A percentile compares a stretch with the other conserved stretches of the same genome.
Evolutionary conservation across 2,329 filamentous ascomycete genomes (phyloP).

Genomic region (Aureobasidium vineae): DNA sequence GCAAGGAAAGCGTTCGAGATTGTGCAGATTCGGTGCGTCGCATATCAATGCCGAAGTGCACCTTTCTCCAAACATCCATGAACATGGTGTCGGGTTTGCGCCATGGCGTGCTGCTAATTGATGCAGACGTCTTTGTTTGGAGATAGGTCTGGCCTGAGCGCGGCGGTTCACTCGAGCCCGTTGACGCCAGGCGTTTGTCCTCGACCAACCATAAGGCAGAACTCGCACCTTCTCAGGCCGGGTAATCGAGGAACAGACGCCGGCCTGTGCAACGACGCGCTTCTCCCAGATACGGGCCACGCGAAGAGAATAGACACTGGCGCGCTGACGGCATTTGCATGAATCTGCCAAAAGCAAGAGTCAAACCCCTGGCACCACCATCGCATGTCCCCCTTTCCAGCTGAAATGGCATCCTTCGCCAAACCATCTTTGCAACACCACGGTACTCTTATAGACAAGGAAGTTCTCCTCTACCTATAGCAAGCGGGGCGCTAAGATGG

Average conservation of each 20-base stretch:
- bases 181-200: constrained; percentile 18
- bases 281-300: constrained; percentile 11
- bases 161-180: background rate
- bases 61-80: constrained; percentile 20
- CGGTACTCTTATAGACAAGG: background rate
- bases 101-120: constrained; percentile 20
- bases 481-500: background rate
- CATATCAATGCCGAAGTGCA: constrained; percentile 24
- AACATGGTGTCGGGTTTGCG: constrained; percentile 23
- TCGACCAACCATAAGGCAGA: constrained; percentile 19
- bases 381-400: background rate
- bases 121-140: constrained; percentile 23
- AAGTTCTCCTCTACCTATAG: constrained; percentile 2
- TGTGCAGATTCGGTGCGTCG: constrained; percentile 26
- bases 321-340: constrained; percentile 21
- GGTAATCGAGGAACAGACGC: constrained; percentile 25
- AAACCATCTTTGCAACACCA: constrained; percentile 2
- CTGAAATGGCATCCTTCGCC: background rate
- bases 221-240: background rate
- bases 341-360: constrained; percentile 9
- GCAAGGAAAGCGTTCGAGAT: constrained; percentile 12
- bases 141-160: constrained; percentile 18
- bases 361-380: background rate
- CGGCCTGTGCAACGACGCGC: constrained; percentile 25
- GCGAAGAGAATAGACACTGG: background rate